These are phyloP conservation scores for Phaeodactylum tricornutum DNA, from an alignment of 108 stramenopile species.

Conservation along the genomic window DNA sequence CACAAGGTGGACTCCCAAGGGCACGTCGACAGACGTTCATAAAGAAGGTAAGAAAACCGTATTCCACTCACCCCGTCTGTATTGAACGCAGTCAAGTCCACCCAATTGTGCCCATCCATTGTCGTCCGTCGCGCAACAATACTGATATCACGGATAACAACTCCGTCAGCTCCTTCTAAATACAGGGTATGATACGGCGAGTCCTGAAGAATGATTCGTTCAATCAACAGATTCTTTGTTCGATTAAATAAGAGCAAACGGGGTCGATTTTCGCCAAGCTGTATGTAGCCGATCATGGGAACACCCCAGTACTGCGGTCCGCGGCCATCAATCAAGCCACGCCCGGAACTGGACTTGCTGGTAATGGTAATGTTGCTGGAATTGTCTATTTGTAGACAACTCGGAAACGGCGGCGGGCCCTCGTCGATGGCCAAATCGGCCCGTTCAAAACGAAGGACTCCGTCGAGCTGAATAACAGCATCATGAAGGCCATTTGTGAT, in stretches of 20 bases:
- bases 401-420: too few species aligned
- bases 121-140: conserved; percentile 25
- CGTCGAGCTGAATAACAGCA: conserved; percentile 1
- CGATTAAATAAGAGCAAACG: conserved; percentile 14
- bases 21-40: too few species aligned
- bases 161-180: conserved; percentile 12
- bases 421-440: conserved; percentile 1
- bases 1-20: too few species aligned
- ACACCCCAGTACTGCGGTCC: conserved; percentile 34
- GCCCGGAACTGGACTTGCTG: background rate
- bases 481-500: background rate
- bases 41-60: too few species aligned
- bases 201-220: conserved; percentile 28
- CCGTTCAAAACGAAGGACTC: conserved; percentile 2
- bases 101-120: conserved; percentile 15
- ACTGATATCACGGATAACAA: conserved; percentile 19
- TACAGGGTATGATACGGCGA: conserved; percentile 28
- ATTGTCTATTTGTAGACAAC: background rate
- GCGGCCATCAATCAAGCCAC: conserved; percentile 2
- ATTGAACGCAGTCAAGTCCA: conserved; percentile 44
- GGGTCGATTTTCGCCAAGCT: conserved; percentile 23
- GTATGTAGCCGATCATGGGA: conserved; percentile 27
- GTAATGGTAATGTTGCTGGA: background rate
- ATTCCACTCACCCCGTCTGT: too few species aligned
- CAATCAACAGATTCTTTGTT: conserved; percentile 20